Base-by-base conservation (phyloP, 2,329 filamentous ascomycete species). In the Diaporthe batatas region DNA sequence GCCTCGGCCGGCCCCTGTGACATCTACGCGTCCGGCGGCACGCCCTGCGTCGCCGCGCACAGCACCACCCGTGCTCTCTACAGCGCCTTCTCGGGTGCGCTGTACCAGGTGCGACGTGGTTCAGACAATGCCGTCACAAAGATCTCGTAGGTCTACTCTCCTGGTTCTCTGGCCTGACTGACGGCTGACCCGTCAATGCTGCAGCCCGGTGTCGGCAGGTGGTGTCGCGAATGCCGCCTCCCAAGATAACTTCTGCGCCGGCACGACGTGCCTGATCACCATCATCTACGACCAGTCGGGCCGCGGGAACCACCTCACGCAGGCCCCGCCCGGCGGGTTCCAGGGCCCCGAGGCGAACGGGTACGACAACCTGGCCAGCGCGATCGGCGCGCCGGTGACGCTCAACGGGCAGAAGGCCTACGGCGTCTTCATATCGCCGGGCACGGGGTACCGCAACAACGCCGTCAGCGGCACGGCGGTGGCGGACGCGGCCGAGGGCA, bases 201-300 rank as follows among this genome's bases (percentile, higher is more conserved):
- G 6, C 39, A 42, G 39, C 18, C 88, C 90, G 0, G 77, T 88
- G 0, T 84, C 88, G 0, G 86, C 89, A 0, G 91, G 91, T 2
- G 90, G 90, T 54, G 88, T 92, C 12, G 91, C 91, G 71, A 87
- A 92, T 77, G 88, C 90, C 5, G 86, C 85, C 0, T 78, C 86
- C 11, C 91, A 93, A 77, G 90, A 92, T 80, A 76, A 81, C 0
- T 92, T 92, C 80, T 92, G 91, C 76, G 79, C 83, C 12, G 79
- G 82, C 64, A 91, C 90, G 0, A 91, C 89, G 16, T 92, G 91
- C 77, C 81, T 91, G 32, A 92, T 92, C 78, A 86, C 86, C 0
- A 84, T 89, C 76, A 91, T 91, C 69, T 92, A 92, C 78, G 91
- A 92, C 78, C 91, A 92, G 80, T 91, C 90, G 16, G 90, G 90